Conservation (phyloP, 371 early-diverging fungal species). For the Zancudomyces culisetae region DNA sequence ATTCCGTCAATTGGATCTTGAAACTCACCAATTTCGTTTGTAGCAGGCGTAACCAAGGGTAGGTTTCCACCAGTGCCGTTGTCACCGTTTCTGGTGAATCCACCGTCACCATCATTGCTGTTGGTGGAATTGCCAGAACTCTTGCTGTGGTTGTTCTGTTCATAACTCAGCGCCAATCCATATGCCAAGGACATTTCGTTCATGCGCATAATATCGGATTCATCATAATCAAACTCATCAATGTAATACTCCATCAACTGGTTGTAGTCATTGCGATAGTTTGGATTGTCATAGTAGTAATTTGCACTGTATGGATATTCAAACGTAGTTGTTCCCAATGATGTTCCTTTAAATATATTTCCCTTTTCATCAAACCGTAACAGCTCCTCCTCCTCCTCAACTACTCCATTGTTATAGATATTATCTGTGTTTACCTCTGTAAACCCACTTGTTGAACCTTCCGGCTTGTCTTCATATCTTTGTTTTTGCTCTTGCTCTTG, state of each 20-base stretch:
- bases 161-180: constrained; percentile 23
- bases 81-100: not conserved
- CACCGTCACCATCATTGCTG: constrained; percentile 7
- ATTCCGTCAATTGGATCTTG: constrained; percentile 25
- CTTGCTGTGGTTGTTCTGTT: constrained; percentile 17
- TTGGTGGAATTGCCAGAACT: constrained; percentile 4
- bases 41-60: constrained; percentile 11
- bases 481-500: too few relatives aligned
- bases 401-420: too few relatives aligned
- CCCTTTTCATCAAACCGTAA: too few relatives aligned
- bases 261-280: not conserved
- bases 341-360: too few relatives aligned
- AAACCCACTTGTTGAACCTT: too few relatives aligned
- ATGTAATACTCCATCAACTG: not conserved
- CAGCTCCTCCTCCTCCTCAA: too few relatives aligned
- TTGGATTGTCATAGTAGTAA: not conserved
- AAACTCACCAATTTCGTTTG: constrained; percentile 20
- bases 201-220: constrained; percentile 1
- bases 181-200: constrained; percentile 22
- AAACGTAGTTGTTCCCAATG: not conserved
- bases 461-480: too few relatives aligned
- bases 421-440: too few relatives aligned
- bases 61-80: not conserved
- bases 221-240: not conserved
- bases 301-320: not conserved